Evolutionary conservation across 169 alveolate genomes (phyloP).

Genomic region (Toxoplasma gondii): DNA sequence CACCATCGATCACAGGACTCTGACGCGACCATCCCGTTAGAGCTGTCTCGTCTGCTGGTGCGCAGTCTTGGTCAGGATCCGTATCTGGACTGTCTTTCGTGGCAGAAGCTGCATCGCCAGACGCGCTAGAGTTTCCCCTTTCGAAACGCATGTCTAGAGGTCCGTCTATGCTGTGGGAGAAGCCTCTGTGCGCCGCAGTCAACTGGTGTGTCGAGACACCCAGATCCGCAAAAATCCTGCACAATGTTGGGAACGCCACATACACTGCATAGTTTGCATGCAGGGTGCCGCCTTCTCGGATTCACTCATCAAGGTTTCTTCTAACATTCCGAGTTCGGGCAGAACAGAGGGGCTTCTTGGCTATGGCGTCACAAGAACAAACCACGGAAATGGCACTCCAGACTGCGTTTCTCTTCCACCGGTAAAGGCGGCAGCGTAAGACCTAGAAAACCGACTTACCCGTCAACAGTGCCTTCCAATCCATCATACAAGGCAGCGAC

Average conservation of each 20-base stretch:
- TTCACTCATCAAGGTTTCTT: neutral
- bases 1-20: too few relatives aligned
- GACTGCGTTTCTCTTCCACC: neutral
- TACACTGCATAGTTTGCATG: neutral
- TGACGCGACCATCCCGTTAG: too few relatives aligned
- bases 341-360: too few relatives aligned
- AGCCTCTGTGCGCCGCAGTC: conserved; percentile 26
- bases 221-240: conserved; percentile 36
- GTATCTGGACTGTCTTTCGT: too few relatives aligned
- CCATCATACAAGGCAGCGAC: neutral
- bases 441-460: neutral
- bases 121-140: too few relatives aligned
- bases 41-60: too few relatives aligned
- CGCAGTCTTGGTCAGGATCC: too few relatives aligned
- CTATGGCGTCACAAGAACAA: too few relatives aligned
- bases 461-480: conserved; percentile 40
- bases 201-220: conserved; percentile 52
- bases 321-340: too few relatives aligned
- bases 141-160: conserved; percentile 38
- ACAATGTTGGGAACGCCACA: neutral
- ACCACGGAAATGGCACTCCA: neutral
- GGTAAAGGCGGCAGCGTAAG: too few relatives aligned
- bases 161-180: neutral
- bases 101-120: too few relatives aligned
- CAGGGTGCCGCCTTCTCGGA: neutral